Evolutionary conservation across 1,284 basidiomycete genomes (phyloP).

Genomic region (Earliella scabrosa): DNA sequence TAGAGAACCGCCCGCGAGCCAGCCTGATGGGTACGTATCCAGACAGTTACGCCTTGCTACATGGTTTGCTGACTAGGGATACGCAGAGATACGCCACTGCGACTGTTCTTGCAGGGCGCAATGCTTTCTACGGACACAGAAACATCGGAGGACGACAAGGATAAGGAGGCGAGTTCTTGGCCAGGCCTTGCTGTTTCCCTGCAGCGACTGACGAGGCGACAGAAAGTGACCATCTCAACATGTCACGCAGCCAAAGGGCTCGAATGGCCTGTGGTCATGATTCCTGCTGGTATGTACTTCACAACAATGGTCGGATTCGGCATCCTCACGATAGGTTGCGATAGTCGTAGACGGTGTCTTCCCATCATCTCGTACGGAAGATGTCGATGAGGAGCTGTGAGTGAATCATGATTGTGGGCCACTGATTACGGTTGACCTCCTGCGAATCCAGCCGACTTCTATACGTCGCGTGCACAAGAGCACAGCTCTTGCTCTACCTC

Average conservation of each 20-base stretch:
- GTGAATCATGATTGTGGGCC: constrained; percentile 14
- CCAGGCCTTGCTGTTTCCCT: background rate
- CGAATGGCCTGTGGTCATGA: constrained; percentile 89
- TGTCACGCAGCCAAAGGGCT: constrained; percentile 92
- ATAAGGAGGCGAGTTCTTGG: constrained; percentile 54
- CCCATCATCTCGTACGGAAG: constrained; percentile 80
- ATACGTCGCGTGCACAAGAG: constrained; percentile 92
- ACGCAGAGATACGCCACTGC: constrained; percentile 65
- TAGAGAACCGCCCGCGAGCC: background rate
- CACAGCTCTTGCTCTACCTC: constrained; percentile 78
- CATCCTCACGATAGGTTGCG: background rate
- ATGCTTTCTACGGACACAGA: constrained; percentile 87
- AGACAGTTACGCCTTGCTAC: background rate
- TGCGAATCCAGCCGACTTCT: constrained; percentile 74
- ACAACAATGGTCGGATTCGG: no score
- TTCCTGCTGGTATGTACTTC: constrained; percentile 61
- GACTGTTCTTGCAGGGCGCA: constrained; percentile 84
- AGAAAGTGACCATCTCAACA: constrained; percentile 89
- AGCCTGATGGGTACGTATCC: constrained; percentile 3
- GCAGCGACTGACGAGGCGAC: constrained; percentile 4
- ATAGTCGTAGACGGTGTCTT: constrained; percentile 79
- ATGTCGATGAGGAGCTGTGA: constrained; percentile 83
- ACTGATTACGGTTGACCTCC: background rate
- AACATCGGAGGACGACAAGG: constrained; percentile 59
- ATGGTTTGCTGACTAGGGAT: background rate